Base-by-base conservation (phyloP, 2,329 filamentous ascomycete species). In the Cladosporium sp. region DNA sequence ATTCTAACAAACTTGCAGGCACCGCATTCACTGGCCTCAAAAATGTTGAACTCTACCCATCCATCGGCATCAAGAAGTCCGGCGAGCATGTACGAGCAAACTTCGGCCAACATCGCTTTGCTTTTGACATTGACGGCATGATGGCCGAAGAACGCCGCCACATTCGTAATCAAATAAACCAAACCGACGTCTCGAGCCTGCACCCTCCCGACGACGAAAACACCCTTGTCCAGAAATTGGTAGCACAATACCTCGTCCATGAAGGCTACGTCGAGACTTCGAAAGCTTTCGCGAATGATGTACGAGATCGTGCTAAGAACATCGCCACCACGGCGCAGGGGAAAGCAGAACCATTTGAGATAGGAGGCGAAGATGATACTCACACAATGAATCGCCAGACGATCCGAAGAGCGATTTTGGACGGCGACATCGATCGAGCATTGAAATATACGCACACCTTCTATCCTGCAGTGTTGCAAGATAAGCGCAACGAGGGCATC, bases 231-330 rank as follows among this genome's bases (percentile, higher is more conserved):
- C 91, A 97, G 70, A 83, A 89, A 65, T 77, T 97, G 57, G 85
- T 93, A 17, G 81, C 91, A 37, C 92, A 97, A 73, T 97, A 96
- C 64, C 78, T 99, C 13, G 89, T 92, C 36, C 93, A 97, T 65
- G 94, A 97, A 67, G 94, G 94, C 59, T 97, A 97, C 65, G 88
- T 97, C 7, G 93, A 97, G 64, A 96, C 93, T 0, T 92, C 92
- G 8, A 84, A 87, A 62, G 91, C 90, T 0, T 97, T 99, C 77
- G 57, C 60, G 17, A 81, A 88, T 65, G 93, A 97, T 68, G 85
- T 96, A 24, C 82, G 84, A 55, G 17, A 45, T 13, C 37, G 56
- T 13, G 40, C 32, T 9, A 13, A 19, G 19, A 15, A 35, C n/a
- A 15, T 45, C 28, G 15, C 19, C 5, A 37, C 34, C 3, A 15